A percentile compares a stretch with the other conserved stretches of the same genome.
Conservation (phyloP, 2,329 filamentous ascomycete genomes). For the Penicillium polonicum region DNA sequence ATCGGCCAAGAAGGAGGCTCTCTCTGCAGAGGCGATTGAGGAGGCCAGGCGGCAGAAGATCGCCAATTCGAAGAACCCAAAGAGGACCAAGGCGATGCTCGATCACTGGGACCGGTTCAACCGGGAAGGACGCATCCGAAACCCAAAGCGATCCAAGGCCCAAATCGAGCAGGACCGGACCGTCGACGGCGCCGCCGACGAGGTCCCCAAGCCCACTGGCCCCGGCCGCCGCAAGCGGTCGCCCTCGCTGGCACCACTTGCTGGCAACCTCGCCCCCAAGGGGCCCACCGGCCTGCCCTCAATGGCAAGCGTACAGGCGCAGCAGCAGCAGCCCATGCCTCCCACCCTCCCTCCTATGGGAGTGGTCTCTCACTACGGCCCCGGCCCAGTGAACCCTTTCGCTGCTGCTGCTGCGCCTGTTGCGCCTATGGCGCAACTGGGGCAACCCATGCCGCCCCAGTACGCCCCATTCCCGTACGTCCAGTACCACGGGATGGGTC, state of each 20-base stretch:
- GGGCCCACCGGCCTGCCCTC: constrained; percentile 17
- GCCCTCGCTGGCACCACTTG: constrained; percentile 21
- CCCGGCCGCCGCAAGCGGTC: constrained; percentile 29
- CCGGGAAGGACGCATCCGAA: constrained; percentile 43
- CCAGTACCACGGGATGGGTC: constrained; percentile 14
- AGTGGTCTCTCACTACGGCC: constrained; percentile 18
- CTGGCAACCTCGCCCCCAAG: constrained; percentile 24
- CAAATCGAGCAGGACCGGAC: constrained; percentile 45
- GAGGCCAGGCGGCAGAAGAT: constrained; percentile 41
- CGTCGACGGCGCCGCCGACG: constrained; percentile 28
- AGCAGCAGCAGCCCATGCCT: constrained; percentile 17
- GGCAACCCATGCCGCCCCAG: constrained; percentile 21
- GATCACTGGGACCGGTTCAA: constrained; percentile 48
- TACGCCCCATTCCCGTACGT: constrained; percentile 33
- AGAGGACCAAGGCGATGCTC: constrained; percentile 46
- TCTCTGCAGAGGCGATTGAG: constrained; percentile 30
- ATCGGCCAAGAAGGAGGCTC: constrained; percentile 16
- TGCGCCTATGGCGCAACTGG: constrained; percentile 14
- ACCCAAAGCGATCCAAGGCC: constrained; percentile 46
- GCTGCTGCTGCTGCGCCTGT: constrained; percentile 12
- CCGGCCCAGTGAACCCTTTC: constrained; percentile 14
- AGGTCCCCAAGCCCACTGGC: constrained; percentile 22
- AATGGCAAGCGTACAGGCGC: constrained; percentile 17
- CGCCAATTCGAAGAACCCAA: constrained; percentile 45
- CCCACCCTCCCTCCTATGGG: constrained; percentile 21